These are phyloP conservation scores for Paradendryphiella salina DNA, from an alignment of 2,329 filamentous ascomycete genomes.

Conservation along the genomic window DNA sequence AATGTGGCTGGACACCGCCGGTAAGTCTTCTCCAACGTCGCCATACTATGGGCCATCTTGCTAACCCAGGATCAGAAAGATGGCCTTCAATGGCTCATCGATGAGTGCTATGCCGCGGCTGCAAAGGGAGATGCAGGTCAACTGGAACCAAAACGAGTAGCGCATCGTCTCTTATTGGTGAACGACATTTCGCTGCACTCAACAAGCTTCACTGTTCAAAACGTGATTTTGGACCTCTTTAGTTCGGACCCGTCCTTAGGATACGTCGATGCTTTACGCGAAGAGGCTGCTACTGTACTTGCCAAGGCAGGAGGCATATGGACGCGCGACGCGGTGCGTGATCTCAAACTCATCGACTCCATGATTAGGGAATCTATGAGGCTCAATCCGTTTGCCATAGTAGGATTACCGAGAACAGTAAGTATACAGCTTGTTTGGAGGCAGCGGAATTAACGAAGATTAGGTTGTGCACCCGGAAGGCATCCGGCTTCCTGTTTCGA, in stretches of 20 bases:
- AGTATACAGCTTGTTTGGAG: background rate
- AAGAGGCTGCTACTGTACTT: constrained; percentile 15
- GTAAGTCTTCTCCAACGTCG: constrained; percentile 1
- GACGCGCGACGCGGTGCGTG: constrained; percentile 17
- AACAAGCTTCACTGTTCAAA: constrained; percentile 20
- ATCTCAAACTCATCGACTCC: constrained; percentile 19
- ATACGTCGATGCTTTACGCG: constrained; percentile 17
- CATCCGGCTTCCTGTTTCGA: constrained; percentile 9
- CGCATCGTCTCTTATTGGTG: constrained; percentile 20
- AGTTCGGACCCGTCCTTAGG: constrained; percentile 16
- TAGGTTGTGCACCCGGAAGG: constrained; percentile 20
- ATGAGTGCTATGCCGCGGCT: constrained; percentile 16
- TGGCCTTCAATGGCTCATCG: constrained; percentile 24
- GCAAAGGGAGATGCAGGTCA: constrained; percentile 15
- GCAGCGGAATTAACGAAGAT: background rate
- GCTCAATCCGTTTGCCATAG: constrained; percentile 18
- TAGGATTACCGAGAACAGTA: constrained; percentile 20
- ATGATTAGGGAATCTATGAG: constrained; percentile 23
- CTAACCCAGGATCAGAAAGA: constrained; percentile 16
- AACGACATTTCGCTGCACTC: constrained; percentile 22
- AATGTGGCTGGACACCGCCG: constrained; percentile 17
- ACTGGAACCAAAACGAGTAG: constrained; percentile 18
- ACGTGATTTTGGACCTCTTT: constrained; percentile 21
- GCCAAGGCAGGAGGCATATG: constrained; percentile 13
- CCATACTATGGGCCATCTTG: background rate